Evolutionary conservation across 2,329 filamentous ascomycete species (phyloP), one percentile per base, ranked within the genome.

Genomic region (Curvularia lunata): DNA sequence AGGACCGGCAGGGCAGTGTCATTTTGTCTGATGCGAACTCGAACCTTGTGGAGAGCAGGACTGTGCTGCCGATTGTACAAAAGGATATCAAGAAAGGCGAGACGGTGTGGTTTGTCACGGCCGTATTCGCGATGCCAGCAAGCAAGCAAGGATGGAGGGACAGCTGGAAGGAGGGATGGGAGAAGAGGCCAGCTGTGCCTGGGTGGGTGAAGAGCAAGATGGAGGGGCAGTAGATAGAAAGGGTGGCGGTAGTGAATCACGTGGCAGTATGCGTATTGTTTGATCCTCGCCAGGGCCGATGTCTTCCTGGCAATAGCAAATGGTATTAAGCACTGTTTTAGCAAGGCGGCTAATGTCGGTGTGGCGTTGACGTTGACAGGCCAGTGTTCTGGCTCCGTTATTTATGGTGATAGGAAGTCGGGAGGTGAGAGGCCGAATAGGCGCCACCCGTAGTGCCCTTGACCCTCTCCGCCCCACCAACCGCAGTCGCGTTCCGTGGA

Each of bases 21-120:
- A 85, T 92, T 47, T 87, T 91, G 56, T 88, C 89, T 10, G 91
- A 93, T 72, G 89, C 90, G 6, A 92, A 93, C 77, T 90, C 88
- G 47, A 93, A 93, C 75, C 77, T 93, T 32, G 81, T 92, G 2
- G 87, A 91, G 77, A 86, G 87, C 57, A 80, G 90, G 57, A 91
- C 88, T 4, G 82, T 89, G 41, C 84, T 93, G 65, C 91, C 91
- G 23, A 88, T 88, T 28, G 75, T 93, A 68, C 85, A 87, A 70
- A 82, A 84, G 61, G 86, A 85, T 25, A 73, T 92, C 34, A 78
- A 79, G 52, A 79, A 81, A 43, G 88, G 85, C 0, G 79, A 85
- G 65, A 82, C 80, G 27, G 81, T 79, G 37, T 91, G 88, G 88
- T 90, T 91, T 70, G 82, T 89, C 3, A 87, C 86, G 10, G 90